Evolutionary conservation across 495 filamentous ascomycete genomes (phyloP), one percentile per base, ranked within the genome.

Genomic region (Darksidea phi): DNA sequence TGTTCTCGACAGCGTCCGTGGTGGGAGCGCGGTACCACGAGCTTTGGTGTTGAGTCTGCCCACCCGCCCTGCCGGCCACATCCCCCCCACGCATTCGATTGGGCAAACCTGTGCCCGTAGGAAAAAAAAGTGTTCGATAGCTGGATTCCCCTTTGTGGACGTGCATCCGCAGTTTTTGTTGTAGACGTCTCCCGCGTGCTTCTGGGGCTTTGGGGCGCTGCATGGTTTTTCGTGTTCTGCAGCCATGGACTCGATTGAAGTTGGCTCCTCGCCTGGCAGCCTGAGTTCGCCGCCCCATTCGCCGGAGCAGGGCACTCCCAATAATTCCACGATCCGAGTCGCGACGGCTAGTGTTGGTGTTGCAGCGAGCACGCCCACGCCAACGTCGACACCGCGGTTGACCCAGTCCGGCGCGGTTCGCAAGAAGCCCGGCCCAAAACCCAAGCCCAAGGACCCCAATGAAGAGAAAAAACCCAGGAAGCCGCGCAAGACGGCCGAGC

Each of bases 401-500:
- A 64, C 60, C 23, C 54, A 61, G 11, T 28, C 55, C n/a, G 61
- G 58, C 37, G 26, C 45, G 1, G 13, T 42, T 42, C 66, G 66
- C 48, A 68, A 68, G 36, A 68, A 68, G 54, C 66, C 66, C 15
- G 66, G 66, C 13, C 66, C 66, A 2, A 68, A 68, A 32, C 64
- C 64, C 55, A 65, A 66, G 48, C 62, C 62, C 34, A 69, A 69
- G 25, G 66, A 69, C 20, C 47, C 58, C 23, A 55, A 49, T 49
- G 59, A 25, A 12, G 64, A 67, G 46, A 63, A 67, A 52, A 67
- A 62, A 25, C 28, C 63, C 12, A 71, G 79, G 18, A 86, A 84
- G 68, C 73, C 74, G 43, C 79, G 80, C 50, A 79, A 79, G 53
- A 73, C 77, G 11, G 68, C 82, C 48, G 84, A 84, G 60, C 79